A percentile compares a stretch with the other conserved stretches of the same genome.
phyloP scores from a whole-genome alignment of 306 rosid genomes.

The Hippophae tibetana region DNA sequence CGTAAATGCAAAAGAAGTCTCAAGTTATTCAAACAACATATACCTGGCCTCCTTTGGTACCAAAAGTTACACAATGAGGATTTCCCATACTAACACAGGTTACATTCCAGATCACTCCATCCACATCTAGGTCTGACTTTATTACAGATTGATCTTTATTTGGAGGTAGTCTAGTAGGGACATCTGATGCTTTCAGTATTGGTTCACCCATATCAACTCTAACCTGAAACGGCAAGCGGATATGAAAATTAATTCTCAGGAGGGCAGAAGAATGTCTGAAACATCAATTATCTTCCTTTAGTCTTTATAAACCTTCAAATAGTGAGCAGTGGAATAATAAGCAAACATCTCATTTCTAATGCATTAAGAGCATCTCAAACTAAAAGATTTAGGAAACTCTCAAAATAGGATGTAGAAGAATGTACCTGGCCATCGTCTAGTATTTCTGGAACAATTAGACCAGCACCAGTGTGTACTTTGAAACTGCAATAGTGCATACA shows the following conservation, averaged over 20 bases:
- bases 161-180: constrained; percentile 61
- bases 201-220: constrained; percentile 98
- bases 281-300: no score
- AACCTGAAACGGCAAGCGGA: constrained; percentile 44
- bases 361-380: constrained; percentile 6
- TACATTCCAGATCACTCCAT: constrained; percentile 77
- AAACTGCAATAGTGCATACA: constrained; percentile 38
- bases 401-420: background rate
- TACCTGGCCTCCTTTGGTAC: constrained; percentile 58
- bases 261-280: background rate
- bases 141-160: constrained; percentile 54
- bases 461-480: constrained; percentile 84
- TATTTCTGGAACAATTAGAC: constrained; percentile 77
- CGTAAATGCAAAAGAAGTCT: background rate
- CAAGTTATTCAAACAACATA: constrained; percentile 8
- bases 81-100: constrained; percentile 99
- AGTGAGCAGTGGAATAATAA: no score
- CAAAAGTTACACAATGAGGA: constrained; percentile 79
- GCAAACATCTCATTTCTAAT: background rate
- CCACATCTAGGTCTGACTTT: constrained; percentile 54
- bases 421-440: constrained; percentile 66
- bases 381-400: constrained; percentile 13
- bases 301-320: no score
- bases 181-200: constrained; percentile 64
- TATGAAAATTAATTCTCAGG: constrained; percentile 2